These are phyloP conservation scores for Vigna angularis DNA, from an alignment of 306 rosid species.

Conservation along the genomic window DNA sequence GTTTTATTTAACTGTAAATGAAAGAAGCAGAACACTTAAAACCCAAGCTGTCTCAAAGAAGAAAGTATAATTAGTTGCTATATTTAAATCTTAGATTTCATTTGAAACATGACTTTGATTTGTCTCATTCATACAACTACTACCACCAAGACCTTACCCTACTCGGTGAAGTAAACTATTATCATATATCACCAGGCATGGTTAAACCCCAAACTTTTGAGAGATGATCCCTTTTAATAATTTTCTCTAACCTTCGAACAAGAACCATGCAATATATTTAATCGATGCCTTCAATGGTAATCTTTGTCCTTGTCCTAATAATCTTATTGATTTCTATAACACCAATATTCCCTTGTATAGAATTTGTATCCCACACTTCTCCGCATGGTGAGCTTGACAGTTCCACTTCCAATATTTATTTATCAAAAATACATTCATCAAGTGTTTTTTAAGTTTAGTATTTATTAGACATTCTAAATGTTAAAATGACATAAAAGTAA, in stretches of 20 bases:
- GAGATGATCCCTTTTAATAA: background rate
- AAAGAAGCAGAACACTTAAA: background rate
- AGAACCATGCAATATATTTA: too few species aligned
- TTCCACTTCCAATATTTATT: background rate
- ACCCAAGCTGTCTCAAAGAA: background rate
- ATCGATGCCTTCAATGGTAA: too few species aligned
- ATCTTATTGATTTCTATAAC: too few species aligned
- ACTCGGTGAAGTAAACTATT: background rate
- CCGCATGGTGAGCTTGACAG: too few species aligned
- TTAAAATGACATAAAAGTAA: background rate
- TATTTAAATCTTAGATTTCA: too few species aligned
- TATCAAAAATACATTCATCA: too few species aligned
- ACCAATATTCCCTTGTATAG: too few species aligned
- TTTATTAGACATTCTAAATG: background rate
- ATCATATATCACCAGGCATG: background rate
- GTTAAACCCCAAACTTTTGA: background rate
- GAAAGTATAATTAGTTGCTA: background rate
- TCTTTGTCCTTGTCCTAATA: background rate
- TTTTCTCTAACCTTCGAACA: too few species aligned
- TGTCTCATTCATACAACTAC: background rate
- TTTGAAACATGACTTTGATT: background rate
- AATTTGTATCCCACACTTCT: too few species aligned
- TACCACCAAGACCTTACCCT: background rate
- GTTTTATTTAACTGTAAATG: background rate
- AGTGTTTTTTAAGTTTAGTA: background rate